These are phyloP conservation scores for Ophioceras dolichostomum DNA, from an alignment of 2,329 filamentous ascomycete species.

Conservation along the genomic window DNA sequence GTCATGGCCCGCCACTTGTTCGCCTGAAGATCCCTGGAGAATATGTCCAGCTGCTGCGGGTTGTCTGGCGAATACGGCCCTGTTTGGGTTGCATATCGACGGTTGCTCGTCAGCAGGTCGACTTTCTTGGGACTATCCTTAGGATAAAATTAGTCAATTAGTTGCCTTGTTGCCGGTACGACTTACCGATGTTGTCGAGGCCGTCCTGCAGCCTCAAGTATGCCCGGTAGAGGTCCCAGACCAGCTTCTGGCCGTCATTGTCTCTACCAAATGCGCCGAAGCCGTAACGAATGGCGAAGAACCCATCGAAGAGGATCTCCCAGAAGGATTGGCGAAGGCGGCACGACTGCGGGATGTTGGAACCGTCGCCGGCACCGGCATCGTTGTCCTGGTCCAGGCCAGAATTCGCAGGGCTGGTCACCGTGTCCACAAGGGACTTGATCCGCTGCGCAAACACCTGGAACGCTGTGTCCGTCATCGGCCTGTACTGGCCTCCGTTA, in stretches of 20 bases:
- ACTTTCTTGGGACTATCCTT: too few species aligned
- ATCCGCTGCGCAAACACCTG: constrained; percentile 8
- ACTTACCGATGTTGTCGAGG: not conserved
- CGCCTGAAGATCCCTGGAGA: constrained; percentile 9
- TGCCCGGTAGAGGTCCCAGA: constrained; percentile 7
- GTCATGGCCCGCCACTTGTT: constrained; percentile 13
- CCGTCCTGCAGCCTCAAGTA: constrained; percentile 9
- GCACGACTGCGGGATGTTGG: constrained; percentile 5
- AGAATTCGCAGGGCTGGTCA: constrained; percentile 9
- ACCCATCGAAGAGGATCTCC: constrained; percentile 10
- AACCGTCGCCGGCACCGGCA: not conserved
- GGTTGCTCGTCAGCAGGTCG: too few species aligned
- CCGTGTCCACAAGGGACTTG: constrained; percentile 9
- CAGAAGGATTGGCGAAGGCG: constrained; percentile 11
- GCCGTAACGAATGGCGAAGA: constrained; percentile 13
- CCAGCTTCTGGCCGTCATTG: constrained; percentile 2
- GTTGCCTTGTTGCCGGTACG: too few species aligned
- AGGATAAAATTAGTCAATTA: too few species aligned
- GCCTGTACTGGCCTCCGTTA: constrained; percentile 13
- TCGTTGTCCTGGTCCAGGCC: constrained; percentile 1
- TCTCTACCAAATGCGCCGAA: constrained; percentile 10
- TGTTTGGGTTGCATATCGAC: too few species aligned
- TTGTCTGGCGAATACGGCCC: too few species aligned
- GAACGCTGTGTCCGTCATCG: constrained; percentile 11
- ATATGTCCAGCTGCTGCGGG: constrained; percentile 7